Base-by-base conservation (phyloP, 345 rosid genomes). In the Aethionema arabicum region DNA sequence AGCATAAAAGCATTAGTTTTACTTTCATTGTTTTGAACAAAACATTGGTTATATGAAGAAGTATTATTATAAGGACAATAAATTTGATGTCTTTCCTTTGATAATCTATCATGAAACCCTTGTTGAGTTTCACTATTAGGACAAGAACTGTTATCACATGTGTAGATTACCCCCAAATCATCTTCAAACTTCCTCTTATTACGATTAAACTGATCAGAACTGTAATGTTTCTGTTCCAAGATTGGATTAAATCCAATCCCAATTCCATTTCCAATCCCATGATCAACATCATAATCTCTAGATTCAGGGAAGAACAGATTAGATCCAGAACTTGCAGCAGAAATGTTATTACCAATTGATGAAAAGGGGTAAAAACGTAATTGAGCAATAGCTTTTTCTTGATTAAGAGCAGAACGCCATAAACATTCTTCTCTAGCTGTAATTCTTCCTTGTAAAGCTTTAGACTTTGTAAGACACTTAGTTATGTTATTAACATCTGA, bases 401-500 rank as follows among this genome's bases (percentile, higher is more conserved):
- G 77, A 70, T 79, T 85, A 67, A 92, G 86, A 61, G 85, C 85
- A 14, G 97, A 86, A 13, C 85, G 83, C 97, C 95, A 92, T n/a
- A 93, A 82, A 35, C 95, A 74, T 21, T 90, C 82, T 74, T 92
- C 98, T 74, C 87, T 87, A 14, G 98, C 91, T 0, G 96, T 87
- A 97, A 92, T 90, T 76, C 85, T 90, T 69, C 85, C 98, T 71
- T 89, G 98, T 74, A 92, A 78, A 77, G 85, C 84, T 66, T 80
- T 89, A 6, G 96, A 92, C 77, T 85, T 90, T 66, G 90, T 71
- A 60, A 92, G 96, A 11, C 82, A 88, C 73, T 80, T 87, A 45
- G 91, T 76, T 61, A 92, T 90, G 84, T 83, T 79, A 39, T 74
- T 78, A 49, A 85, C 82, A 35, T 87, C 90, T 5, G 90, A 85